Evolutionary conservation across 176 grass and related monocot genomes (phyloP).

Genomic region (Puccinellia tenuiflora): DNA sequence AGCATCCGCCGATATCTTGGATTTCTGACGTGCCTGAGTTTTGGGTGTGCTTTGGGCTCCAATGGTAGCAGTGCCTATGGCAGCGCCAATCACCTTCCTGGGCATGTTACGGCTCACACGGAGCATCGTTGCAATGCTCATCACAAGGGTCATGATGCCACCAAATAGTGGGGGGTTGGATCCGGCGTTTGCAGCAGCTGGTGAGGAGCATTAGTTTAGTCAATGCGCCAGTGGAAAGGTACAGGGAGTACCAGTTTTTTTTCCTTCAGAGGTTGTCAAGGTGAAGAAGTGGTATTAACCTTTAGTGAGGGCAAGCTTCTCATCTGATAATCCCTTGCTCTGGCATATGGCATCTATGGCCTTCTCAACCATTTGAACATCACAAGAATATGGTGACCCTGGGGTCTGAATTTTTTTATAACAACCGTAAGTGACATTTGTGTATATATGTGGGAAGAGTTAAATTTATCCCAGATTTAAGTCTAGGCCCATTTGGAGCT

Average conservation of each 20-base stretch:
- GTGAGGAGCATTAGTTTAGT: neutral
- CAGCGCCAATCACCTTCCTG: slow-evolving; percentile 35
- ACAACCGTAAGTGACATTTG: neutral
- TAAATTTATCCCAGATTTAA: neutral
- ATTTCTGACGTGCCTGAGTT: neutral
- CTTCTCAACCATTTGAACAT: slow-evolving; percentile 90
- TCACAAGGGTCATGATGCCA: slow-evolving; percentile 67
- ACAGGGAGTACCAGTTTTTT: neutral
- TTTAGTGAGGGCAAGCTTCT: slow-evolving; percentile 72
- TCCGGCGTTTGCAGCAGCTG: slow-evolving; percentile 49
- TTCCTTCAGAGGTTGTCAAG: neutral
- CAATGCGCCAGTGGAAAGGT: neutral
- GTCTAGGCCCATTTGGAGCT: neutral
- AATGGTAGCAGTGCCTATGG: slow-evolving; percentile 10
- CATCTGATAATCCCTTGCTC: slow-evolving; percentile 45
- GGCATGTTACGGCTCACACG: slow-evolving; percentile 60
- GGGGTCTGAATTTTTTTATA: slow-evolving; percentile 1
- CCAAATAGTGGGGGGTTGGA: slow-evolving; percentile 54
- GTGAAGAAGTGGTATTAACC: slow-evolving; percentile 33
- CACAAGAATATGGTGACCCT: slow-evolving; percentile 51
- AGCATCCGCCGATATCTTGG: slow-evolving; percentile 13
- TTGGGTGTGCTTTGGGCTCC: neutral
- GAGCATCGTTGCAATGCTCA: slow-evolving; percentile 70
- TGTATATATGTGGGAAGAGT: neutral
- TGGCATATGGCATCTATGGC: slow-evolving; percentile 55